These are phyloP conservation scores for Microcos paniculata DNA, from an alignment of 345 rosid genomes.

Conservation along the genomic window DNA sequence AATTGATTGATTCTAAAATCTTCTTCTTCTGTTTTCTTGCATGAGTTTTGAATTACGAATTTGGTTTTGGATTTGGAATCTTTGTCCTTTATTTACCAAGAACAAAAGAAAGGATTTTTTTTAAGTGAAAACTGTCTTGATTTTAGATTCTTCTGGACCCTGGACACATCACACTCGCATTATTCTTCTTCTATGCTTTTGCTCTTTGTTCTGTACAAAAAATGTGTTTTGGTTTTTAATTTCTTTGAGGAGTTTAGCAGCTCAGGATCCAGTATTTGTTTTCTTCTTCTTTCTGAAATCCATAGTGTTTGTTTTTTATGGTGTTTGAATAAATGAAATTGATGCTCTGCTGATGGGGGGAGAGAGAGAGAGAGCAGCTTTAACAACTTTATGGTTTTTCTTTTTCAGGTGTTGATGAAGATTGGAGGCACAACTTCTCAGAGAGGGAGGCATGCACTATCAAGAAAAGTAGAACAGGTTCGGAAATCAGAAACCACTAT, in stretches of 20 bases:
- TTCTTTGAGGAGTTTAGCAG: constrained; percentile 15
- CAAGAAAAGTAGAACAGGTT: constrained; percentile 86
- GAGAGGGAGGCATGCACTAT: constrained; percentile 85
- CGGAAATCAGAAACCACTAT: constrained; percentile 31
- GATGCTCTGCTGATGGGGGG: constrained; percentile 33
- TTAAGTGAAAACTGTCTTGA: background rate
- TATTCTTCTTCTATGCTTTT: constrained; percentile 15
- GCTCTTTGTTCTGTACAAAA: constrained; percentile 17
- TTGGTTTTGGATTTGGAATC: constrained; percentile 22
- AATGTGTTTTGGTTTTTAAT: constrained; percentile 23
- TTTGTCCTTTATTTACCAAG: constrained; percentile 13
- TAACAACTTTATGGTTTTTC: constrained; percentile 43
- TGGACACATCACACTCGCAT: constrained; percentile 25
- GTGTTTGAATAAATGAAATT: constrained; percentile 38
- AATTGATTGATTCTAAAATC: constrained; percentile 27
- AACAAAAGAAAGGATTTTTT: constrained; percentile 15
- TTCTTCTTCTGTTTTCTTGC: background rate
- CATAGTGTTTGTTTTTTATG: constrained; percentile 25
- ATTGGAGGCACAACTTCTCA: constrained; percentile 64
- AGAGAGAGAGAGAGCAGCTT: constrained; percentile 53
- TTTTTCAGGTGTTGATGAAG: constrained; percentile 80
- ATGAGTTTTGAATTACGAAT: constrained; percentile 8
- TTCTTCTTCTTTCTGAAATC: constrained; percentile 29
- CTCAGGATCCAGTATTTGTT: constrained; percentile 44
- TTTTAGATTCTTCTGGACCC: constrained; percentile 27